Evolutionary conservation across 1,284 basidiomycete species (phyloP).

Genomic region (Coriolopsis trogii): DNA sequence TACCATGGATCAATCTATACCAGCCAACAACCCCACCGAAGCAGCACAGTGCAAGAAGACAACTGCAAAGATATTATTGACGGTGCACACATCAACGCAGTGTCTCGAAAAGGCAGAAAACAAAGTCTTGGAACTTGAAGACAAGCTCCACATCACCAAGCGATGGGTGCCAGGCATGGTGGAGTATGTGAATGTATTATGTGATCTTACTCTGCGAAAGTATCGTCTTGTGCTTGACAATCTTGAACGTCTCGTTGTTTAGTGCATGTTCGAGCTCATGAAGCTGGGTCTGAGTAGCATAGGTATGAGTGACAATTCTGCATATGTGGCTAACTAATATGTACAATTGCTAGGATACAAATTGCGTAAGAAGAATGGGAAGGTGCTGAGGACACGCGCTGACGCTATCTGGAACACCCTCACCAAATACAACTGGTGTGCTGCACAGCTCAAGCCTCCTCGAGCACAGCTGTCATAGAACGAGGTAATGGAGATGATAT

Average conservation of each 20-base stretch:
- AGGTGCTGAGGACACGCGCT: slow-evolving; percentile 8
- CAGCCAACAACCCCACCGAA: background rate
- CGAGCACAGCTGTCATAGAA: background rate
- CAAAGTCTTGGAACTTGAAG: background rate
- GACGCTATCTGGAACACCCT: slow-evolving; percentile 10
- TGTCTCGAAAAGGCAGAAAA: background rate
- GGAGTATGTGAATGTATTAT: background rate
- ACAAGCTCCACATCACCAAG: background rate
- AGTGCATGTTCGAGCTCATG: slow-evolving; percentile 7
- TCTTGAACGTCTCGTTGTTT: slow-evolving; percentile 8
- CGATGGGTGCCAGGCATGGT: background rate
- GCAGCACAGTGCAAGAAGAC: too few species aligned
- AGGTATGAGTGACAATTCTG: background rate
- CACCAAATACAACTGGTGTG: slow-evolving; percentile 4
- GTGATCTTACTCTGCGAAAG: background rate
- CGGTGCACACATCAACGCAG: too few species aligned
- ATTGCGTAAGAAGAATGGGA: slow-evolving; percentile 12
- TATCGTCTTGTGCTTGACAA: slow-evolving; percentile 8
- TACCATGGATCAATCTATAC: background rate
- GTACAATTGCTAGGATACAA: slow-evolving; percentile 14
- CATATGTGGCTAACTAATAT: background rate
- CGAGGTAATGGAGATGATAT: slow-evolving; percentile 7
- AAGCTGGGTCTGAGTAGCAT: slow-evolving; percentile 3
- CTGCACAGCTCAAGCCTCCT: slow-evolving; percentile 1
- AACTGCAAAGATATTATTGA: too few species aligned